These are phyloP conservation scores for Leccinum pseudoinsigne DNA, from an alignment of 1,284 basidiomycete genomes.

Conservation along the genomic window DNA sequence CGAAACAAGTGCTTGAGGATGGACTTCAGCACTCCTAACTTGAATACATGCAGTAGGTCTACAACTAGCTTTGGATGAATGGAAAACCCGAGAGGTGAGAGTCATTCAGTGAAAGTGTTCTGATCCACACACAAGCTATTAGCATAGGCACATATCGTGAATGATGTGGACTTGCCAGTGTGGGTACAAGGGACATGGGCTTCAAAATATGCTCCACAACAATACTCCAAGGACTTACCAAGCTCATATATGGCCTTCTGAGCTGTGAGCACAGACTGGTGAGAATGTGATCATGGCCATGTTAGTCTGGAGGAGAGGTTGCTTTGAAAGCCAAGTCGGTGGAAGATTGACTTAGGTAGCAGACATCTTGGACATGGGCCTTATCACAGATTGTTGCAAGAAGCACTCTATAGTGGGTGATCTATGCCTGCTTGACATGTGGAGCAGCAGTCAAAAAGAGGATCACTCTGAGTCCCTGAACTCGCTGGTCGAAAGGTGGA, in stretches of 20 bases:
- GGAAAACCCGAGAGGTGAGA: too few species aligned
- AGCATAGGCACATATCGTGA: too few species aligned
- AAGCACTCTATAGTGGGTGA: conserved; percentile 16
- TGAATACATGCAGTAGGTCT: too few species aligned
- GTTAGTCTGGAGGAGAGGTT: conserved; percentile 1
- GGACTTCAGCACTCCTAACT: too few species aligned
- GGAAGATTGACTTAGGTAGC: conserved; percentile 20
- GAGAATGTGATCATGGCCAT: conserved; percentile 11
- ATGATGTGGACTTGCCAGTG: background rate
- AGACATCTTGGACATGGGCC: conserved; percentile 38
- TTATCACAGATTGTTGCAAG: conserved; percentile 35
- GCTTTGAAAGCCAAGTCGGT: background rate
- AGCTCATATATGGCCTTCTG: background rate
- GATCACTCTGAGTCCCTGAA: too few species aligned
- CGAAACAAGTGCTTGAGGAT: too few species aligned
- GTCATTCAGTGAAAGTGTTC: too few species aligned
- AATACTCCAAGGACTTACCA: background rate
- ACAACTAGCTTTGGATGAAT: too few species aligned
- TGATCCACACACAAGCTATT: too few species aligned
- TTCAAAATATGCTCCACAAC: background rate
- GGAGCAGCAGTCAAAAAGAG: too few species aligned
- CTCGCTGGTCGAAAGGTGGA: too few species aligned
- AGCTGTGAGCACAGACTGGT: background rate
- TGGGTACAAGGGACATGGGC: background rate
- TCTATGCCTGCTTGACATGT: too few species aligned